Base-by-base conservation (phyloP, 768 basidiomycete genomes). In the Calvatia gigantea region DNA sequence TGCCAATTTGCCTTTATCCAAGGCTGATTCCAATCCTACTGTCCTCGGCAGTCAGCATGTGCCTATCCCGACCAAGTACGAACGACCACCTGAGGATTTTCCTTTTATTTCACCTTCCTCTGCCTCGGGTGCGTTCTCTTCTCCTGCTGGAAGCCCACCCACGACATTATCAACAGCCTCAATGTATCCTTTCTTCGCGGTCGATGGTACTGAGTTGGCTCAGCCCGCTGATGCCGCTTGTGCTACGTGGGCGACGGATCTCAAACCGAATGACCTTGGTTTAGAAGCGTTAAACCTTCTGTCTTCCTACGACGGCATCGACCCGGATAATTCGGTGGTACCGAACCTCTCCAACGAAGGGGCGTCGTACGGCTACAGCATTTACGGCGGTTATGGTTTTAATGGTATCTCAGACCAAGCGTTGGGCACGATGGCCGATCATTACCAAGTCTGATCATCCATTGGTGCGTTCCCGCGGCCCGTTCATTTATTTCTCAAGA, bases 111-210 rank as follows among this genome's bases (percentile, higher is more conserved):
- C 54, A 49, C 62, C 62, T n/a, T 62, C 59, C 1, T 63, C 65
- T 17, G 62, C 59, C 56, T 65, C 65, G 4, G 67, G 69, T 41
- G 60, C 65, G 6, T 65, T 70, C 44, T 62, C 68, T 19, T 74
- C 73, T 9, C 71, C 74, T 15, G 60, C 73, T 27, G 70, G 73
- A 47, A 70, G 67, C 50, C 65, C 66, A 6, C 60, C 54, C 12
- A 57, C 56, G 15, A 58, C 60, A 1, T 62, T 66, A 1, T 67
- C 69, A 11, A 62, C 67, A 6, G 57, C 64, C 21, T 63, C 67
- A 8, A 59, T 60, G 2, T 65, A 67, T 35, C 66, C 65, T 17
- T 51, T 65, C 2, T 62, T 63, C 27, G 49, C 58, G 3, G 53
- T 41, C 14, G 60, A 58, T 6, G 50, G 39, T 7, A 35, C 52